Base-by-base conservation (phyloP, 768 basidiomycete species). In the Lactarius vividus region DNA sequence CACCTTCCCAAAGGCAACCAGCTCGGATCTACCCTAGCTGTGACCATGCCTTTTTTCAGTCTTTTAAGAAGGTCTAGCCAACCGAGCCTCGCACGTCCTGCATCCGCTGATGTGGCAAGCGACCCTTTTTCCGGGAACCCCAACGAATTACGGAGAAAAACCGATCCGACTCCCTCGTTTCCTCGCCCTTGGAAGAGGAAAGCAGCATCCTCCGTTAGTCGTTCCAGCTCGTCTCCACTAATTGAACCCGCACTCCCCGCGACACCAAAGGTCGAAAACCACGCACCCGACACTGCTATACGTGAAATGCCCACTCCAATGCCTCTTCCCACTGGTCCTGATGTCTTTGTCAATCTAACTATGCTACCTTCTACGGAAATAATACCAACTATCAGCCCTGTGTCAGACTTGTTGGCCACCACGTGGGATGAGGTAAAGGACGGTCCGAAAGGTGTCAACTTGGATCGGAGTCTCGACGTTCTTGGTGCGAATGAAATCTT, bases 371-470 rank as follows among this genome's bases (percentile, higher is more conserved):
- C 46, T 3, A 44, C 49, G 1, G 33, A 28, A 28, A 44, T 58
- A 29, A n/a, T 35, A 28, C 23, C 52, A 26, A 29, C 57, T 28
- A 6, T 28, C n/a, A 29, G 8, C 2, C 57, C 46, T 26, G 31
- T 29, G 29, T 23, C 46, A 35, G 61, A 66, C 61, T 29, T 16
- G 39, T 29, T 66, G 6, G 7, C 44, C 3, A 49, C 49, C 18
- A 44, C 49, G 10, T 66, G 42, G 56, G 29, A 62, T 9, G 8
- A n/a, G 20, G 61, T 58, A 33, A 62, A 66, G 23, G 46, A n/a
- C 10, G 39, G 31, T 23, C 29, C 46, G 13, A 54, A 16, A 5
- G 10, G 20, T 31, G 2, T 18, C 3, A 3, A 23, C 1, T 2
- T 15, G 5, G 39, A 9, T 54, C 44, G 5, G 11, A 16, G n/a